A percentile compares a stretch with the other conserved stretches of the same genome.
Conservation (phyloP, 2,329 filamentous ascomycete species). For the Pseudogymnoascus sp. region DNA sequence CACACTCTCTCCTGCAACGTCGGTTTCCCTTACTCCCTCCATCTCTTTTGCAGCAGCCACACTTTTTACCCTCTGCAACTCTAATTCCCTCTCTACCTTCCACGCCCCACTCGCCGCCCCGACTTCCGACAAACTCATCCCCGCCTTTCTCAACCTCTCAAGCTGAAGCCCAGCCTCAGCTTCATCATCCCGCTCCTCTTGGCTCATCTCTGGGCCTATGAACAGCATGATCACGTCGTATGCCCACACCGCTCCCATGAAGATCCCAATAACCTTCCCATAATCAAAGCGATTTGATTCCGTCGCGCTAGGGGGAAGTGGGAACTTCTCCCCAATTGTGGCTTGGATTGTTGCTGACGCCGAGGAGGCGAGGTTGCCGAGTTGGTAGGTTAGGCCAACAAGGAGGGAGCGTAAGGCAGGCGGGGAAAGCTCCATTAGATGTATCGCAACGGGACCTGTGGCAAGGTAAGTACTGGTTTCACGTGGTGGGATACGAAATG, state of each 20-base stretch:
- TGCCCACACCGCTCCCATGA: constrained; percentile 74
- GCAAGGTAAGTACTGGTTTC: background rate
- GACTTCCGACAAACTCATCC: background rate
- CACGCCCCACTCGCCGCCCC: background rate
- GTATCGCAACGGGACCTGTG: constrained; percentile 56
- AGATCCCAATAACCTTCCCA: constrained; percentile 76
- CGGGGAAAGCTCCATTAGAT: constrained; percentile 64
- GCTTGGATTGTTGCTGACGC: constrained; percentile 70
- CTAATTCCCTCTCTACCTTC: background rate
- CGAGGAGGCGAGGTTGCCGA: constrained; percentile 65
- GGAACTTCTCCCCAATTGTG: constrained; percentile 68
- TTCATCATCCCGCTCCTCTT: background rate
- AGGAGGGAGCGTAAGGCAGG: constrained; percentile 61
- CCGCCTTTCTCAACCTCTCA: background rate
- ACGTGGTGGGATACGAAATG: background rate
- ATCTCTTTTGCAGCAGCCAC: background rate
- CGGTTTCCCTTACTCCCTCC: background rate
- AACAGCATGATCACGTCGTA: constrained; percentile 46
- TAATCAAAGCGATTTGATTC: constrained; percentile 57
- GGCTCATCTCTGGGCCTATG: constrained; percentile 35
- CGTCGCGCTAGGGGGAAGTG: constrained; percentile 48
- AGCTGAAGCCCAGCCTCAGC: background rate
- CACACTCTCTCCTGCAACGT: background rate
- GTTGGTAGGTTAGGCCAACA: constrained; percentile 61
- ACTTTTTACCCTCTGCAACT: background rate